Base-by-base conservation (phyloP, 768 basidiomycete species). In the Hericium erinaceus region DNA sequence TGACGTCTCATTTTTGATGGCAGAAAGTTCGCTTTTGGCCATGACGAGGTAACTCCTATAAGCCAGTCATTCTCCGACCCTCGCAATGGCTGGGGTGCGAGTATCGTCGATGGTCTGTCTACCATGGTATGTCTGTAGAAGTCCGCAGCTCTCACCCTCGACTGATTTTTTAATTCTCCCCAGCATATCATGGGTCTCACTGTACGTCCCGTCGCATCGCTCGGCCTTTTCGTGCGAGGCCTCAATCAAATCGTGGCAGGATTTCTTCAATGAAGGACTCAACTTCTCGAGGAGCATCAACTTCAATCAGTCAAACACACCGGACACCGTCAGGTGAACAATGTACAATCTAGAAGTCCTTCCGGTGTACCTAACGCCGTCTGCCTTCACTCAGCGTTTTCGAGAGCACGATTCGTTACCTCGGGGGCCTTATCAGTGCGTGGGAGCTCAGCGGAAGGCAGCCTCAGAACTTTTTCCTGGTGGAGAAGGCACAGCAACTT, bases 321-420 rank as follows among this genome's bases (percentile, higher is more conserved):
- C 64, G 2, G 73, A 74, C 44, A 75, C 75, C 1, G 78, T 80
- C 60, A 80, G 72, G 80, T 79, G 62, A 16, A 20, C 18, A 4
- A 28, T 6, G 22, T 22, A 22, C 22, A 8, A 41, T n/a, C 20
- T 15, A 2, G 2, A 48, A 20, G 13, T 37, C 39, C 41, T 44
- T 5, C n/a, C 18, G 38, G 7, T 3, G 10, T 11, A 15, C 10
- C 46, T 20, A 40, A 50, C 33, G 6, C 6, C 50, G 18, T 22
- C 1, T 2, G 22, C 22, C 22, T 22, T 22, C 22, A 22, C 22
- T 22, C 22, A 22, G 22, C 22, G 22, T 22, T 3, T 89, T 90
- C 63, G 88, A 90, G 69, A 85, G 85, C 1, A 87, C 83, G 0
- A 90, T 90, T 62, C 85, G 88, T 46, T 85, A 82, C 53, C 64